Conservation (phyloP, 202 grass and related monocot genomes). For the Carex sylvatica region DNA sequence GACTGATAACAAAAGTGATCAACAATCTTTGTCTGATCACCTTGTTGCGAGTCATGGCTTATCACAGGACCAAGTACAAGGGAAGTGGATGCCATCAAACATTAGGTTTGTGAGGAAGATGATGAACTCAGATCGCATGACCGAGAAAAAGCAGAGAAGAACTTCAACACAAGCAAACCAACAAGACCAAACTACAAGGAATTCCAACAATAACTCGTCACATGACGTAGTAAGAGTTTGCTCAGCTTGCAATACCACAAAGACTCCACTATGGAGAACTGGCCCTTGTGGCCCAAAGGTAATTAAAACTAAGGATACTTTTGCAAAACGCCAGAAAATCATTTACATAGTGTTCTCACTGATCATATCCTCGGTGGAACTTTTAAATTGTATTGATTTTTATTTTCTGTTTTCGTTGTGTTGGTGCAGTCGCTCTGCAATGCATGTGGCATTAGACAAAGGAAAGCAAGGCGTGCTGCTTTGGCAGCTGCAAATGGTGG, state of each 20-base stretch:
- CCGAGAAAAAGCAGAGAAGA: slow-evolving; percentile 49
- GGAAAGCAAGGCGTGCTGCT: slow-evolving; percentile 82
- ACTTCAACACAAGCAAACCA: slow-evolving; percentile 36
- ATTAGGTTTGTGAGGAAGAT: slow-evolving; percentile 76
- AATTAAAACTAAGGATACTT: background rate
- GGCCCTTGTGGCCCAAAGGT: slow-evolving; percentile 96
- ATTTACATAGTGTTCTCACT: background rate
- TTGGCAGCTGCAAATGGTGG: slow-evolving; percentile 37
- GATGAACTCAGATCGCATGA: slow-evolving; percentile 30
- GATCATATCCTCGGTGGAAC: background rate
- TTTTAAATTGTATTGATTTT: background rate
- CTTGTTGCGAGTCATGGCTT: slow-evolving; percentile 11
- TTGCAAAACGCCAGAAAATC: background rate
- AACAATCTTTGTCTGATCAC: slow-evolving; percentile 43
- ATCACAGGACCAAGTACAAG: slow-evolving; percentile 11
- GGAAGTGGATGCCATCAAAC: slow-evolving; percentile 55
- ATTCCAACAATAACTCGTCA: slow-evolving; percentile 30
- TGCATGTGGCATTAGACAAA: slow-evolving; percentile 91
- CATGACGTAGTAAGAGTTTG: slow-evolving; percentile 70
- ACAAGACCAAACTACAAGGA: slow-evolving; percentile 27
- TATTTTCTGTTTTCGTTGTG: slow-evolving; percentile 12
- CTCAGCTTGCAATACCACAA: slow-evolving; percentile 93
- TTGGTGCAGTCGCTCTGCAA: slow-evolving; percentile 89
- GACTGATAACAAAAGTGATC: slow-evolving; percentile 42
- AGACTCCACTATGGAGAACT: slow-evolving; percentile 91